These are phyloP conservation scores for Rubia tinctorum DNA, from an alignment of 305 asterid species.

Conservation along the genomic window DNA sequence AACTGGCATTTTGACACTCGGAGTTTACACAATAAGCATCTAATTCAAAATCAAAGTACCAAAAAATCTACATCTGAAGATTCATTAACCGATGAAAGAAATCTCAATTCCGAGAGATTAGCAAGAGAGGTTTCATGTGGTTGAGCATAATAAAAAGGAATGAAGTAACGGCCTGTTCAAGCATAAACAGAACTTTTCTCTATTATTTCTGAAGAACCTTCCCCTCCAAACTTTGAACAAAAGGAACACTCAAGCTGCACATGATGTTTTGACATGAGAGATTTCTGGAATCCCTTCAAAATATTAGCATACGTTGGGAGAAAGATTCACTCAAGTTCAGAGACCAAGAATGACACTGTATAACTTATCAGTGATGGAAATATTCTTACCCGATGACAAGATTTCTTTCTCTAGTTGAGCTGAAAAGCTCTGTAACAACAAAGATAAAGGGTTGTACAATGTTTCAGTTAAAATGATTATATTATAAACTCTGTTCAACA, in stretches of 20 bases:
- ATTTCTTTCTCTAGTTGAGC: conserved; percentile 91
- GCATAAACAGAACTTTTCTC: background rate
- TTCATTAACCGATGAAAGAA: background rate
- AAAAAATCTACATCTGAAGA: background rate
- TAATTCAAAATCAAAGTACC: background rate
- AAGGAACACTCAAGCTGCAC: background rate
- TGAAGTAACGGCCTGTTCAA: background rate
- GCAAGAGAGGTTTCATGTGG: background rate
- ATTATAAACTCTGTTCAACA: background rate
- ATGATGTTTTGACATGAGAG: background rate
- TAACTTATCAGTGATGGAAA: background rate
- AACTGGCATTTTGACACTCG: background rate
- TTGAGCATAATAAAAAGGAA: conserved; percentile 5
- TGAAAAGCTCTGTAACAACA: conserved; percentile 62
- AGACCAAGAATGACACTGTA: background rate
- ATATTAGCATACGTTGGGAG: background rate
- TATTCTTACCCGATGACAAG: conserved; percentile 75
- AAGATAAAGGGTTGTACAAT: conserved; percentile 18
- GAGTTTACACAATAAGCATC: background rate
- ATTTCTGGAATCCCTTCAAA: background rate
- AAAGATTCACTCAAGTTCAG: conserved; percentile 1
- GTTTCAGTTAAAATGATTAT: background rate
- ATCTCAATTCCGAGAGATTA: background rate
- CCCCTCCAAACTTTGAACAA: background rate
- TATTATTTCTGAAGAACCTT: background rate